Evolutionary conservation across 305 asterid genomes (phyloP).

Genomic region (Nicotiana rustica): DNA sequence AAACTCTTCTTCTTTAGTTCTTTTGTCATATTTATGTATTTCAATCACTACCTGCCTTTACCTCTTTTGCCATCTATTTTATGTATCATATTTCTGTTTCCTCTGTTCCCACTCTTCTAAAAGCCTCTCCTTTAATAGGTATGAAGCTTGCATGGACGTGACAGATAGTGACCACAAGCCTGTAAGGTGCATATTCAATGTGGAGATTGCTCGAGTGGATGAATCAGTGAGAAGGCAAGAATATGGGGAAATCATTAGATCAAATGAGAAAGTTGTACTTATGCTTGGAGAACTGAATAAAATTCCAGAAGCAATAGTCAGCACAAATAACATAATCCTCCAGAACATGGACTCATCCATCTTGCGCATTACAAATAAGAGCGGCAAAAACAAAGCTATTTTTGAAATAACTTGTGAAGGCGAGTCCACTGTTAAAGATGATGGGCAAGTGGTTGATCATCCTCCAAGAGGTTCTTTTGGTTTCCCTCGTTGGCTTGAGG

Average conservation of each 20-base stretch:
- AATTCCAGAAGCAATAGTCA: constrained; percentile 84
- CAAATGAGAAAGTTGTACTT: constrained; percentile 70
- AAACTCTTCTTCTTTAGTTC: background rate
- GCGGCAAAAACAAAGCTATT: constrained; percentile 61
- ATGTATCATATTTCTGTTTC: background rate
- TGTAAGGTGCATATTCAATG: constrained; percentile 80
- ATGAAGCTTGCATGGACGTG: constrained; percentile 98
- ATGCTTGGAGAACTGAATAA: constrained; percentile 58
- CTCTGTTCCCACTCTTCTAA: constrained; percentile 34
- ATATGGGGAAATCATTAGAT: constrained; percentile 81
- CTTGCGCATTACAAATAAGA: constrained; percentile 83
- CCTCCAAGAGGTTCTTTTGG: constrained; percentile 86
- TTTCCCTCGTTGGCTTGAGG: constrained; percentile 97
- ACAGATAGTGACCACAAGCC: constrained; percentile 99
- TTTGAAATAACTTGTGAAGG: constrained; percentile 83
- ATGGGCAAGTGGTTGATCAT: constrained; percentile 75
- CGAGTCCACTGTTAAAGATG: constrained; percentile 62
- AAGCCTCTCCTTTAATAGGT: constrained; percentile 58
- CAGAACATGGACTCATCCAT: constrained; percentile 81
- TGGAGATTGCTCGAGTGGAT: constrained; percentile 89
- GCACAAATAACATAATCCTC: constrained; percentile 89
- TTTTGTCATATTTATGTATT: background rate
- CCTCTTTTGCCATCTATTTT: background rate
- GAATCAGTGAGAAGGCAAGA: constrained; percentile 91
- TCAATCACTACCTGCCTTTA: background rate